phyloP scores from a whole-genome alignment of 2,329 filamentous ascomycete species.

The Calonectria naviculata region DNA sequence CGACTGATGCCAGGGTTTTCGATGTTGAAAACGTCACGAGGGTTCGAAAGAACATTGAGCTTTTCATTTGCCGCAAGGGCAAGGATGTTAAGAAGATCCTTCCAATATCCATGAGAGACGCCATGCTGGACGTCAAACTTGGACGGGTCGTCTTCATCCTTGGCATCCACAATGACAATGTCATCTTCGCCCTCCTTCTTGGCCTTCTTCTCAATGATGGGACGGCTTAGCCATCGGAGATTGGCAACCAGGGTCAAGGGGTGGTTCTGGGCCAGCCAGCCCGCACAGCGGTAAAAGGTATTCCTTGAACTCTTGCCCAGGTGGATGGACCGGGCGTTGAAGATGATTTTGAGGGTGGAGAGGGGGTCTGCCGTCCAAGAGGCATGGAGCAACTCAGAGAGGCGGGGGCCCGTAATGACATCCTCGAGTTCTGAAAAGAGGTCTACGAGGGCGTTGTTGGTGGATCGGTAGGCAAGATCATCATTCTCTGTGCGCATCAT shows the following conservation, averaged over 20 bases:
- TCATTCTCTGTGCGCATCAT: conserved; percentile 64
- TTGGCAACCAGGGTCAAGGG: conserved; percentile 65
- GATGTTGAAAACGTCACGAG: conserved; percentile 53
- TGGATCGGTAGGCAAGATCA: conserved; percentile 60
- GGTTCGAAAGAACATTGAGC: conserved; percentile 54
- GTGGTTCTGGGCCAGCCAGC: conserved; percentile 67
- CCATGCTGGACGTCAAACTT: conserved; percentile 57
- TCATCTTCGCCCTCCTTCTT: conserved; percentile 50
- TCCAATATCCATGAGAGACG: conserved; percentile 71
- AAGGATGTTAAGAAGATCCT: conserved; percentile 69
- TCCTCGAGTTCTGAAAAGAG: conserved; percentile 65
- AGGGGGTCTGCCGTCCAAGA: conserved; percentile 62
- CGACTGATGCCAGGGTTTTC: conserved; percentile 39
- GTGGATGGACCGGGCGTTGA: conserved; percentile 70
- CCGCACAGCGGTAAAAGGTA: conserved; percentile 63
- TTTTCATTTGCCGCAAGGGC: conserved; percentile 60
- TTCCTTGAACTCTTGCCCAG: conserved; percentile 63
- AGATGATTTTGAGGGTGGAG: conserved; percentile 68
- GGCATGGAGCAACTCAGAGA: conserved; percentile 55
- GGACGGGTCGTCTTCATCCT: conserved; percentile 48
- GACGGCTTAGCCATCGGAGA: conserved; percentile 65
- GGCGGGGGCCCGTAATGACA: conserved; percentile 45
- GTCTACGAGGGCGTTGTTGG: conserved; percentile 59
- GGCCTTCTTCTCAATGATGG: conserved; percentile 65
- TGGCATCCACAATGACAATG: conserved; percentile 45